Percentiles rank a stretch among this genome's conserved stretches.
Conservation (phyloP, 2,329 filamentous ascomycete genomes). For the Epichloe hybrida region DNA sequence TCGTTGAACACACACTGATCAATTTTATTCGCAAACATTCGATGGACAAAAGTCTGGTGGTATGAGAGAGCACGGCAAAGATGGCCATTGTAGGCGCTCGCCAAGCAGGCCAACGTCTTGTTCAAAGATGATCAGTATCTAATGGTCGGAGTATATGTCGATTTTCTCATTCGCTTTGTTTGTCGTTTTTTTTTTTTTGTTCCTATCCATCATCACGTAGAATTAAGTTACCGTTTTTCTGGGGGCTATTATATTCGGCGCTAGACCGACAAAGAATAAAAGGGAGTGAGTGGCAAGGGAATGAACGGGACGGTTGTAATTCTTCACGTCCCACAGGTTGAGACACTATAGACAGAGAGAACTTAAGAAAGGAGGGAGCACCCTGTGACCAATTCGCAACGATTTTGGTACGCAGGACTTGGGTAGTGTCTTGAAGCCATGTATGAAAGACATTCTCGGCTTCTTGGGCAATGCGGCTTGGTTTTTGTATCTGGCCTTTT, state of each 20-base stretch:
- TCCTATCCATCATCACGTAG: conserved; percentile 1
- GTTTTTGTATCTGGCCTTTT: not conserved
- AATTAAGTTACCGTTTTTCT: conserved; percentile 3
- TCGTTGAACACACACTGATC: conserved; percentile 51
- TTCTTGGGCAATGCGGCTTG: conserved; percentile 14
- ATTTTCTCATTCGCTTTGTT: not conserved
- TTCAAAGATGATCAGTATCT: not conserved
- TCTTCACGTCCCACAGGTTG: conserved; percentile 18
- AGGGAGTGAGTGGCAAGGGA: conserved; percentile 8
- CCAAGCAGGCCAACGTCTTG: not conserved
- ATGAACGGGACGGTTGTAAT: conserved; percentile 8
- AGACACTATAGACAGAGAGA: conserved; percentile 24
- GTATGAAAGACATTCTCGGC: conserved; percentile 20
- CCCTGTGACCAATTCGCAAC: conserved; percentile 24
- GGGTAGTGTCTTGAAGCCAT: conserved; percentile 20
- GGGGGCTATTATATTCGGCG: not conserved
- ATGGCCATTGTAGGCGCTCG: not conserved
- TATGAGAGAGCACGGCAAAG: not conserved
- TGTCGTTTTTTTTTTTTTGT: not conserved
- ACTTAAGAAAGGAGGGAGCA: conserved; percentile 11
- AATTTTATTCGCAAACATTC: not conserved
- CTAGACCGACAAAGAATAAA: not conserved
- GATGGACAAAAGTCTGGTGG: not conserved
- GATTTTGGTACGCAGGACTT: conserved; percentile 19
- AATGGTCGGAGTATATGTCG: not conserved